Base-by-base conservation (phyloP, 2,329 filamentous ascomycete genomes). In the Intubia oerlemansii region DNA sequence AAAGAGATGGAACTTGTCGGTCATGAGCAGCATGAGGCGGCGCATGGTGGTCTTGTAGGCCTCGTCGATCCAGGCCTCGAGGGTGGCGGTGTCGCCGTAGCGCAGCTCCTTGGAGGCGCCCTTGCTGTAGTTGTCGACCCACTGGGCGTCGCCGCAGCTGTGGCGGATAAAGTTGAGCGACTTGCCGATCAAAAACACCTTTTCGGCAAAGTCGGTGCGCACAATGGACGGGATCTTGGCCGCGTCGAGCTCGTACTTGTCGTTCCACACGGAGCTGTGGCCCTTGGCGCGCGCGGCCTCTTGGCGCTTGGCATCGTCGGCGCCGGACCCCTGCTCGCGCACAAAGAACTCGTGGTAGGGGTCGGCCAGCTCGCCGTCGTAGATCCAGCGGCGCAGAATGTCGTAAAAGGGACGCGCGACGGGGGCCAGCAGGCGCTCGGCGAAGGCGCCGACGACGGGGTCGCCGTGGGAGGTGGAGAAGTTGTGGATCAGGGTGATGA, bases 11-110 rank as follows among this genome's bases (percentile, higher is more conserved):
- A 98, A 98, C 43, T 93, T 95, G 40, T 74, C 73, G 29, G 76
- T 78, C 85, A 98, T 93, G 31, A 98, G 65, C 44, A 84, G 65
- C 42, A 92, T 90, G 17, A 95, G 61, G 10, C 85, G 76, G 32
- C 81, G 81, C 85, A 98, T 98, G 5, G 90, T 95, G 1, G 81
- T 88, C 50, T 91, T 92, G 56, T 98, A 92, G 2, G 90, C 88
- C 41, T 93, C 80, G 41, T 93, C 88, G 41, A 98, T 98, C 51
- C 81, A 93, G 1, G 71, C 69, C 46, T 92, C 84, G 1, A 98
- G 62, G 2, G 76, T 90, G 0, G 80, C 80, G 7, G 84, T 93
- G 49, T 95, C 85, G 28, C 84, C 84, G 44, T 98, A 95, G 27
- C 70, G 68, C 19, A 98, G 61, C 49, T 92, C 81, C 49, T 88